Percentiles rank a stretch among this genome's conserved stretches.
phyloP scores from a whole-genome alignment of 306 rosid species.

The Cyamopsis tetragonoloba region DNA sequence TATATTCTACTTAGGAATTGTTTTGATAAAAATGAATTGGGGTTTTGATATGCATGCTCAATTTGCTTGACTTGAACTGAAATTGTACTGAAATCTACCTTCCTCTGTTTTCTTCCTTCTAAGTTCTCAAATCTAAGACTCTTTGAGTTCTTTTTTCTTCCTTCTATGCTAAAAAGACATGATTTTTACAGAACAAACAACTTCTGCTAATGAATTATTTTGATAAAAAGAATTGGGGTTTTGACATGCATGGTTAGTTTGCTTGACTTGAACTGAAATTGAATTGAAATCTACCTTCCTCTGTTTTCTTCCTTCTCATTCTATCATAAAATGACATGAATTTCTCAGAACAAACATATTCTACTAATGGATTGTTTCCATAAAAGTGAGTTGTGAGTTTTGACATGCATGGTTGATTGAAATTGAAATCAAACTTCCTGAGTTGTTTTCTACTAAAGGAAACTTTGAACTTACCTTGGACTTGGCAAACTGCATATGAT shows the following conservation, averaged over 20 bases:
- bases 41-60: not conserved
- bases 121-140: no score
- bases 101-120: no score
- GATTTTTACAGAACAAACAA: no score
- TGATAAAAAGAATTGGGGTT: no score
- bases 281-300: no score
- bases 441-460: not conserved
- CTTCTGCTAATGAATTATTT: no score
- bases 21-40: not conserved
- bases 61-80: no score
- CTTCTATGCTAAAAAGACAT: no score
- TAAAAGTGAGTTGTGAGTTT: not conserved
- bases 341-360: conserved; percentile 4
- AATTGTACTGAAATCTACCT: no score
- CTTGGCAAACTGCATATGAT: conserved; percentile 54
- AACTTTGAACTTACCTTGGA: conserved; percentile 75
- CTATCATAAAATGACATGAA: not conserved
- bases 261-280: no score
- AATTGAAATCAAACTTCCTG: not conserved
- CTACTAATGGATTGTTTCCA: not conserved
- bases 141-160: no score
- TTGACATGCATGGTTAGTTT: no score
- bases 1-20: not conserved
- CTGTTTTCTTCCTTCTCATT: not conserved
- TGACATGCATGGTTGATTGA: conserved; percentile 2